Evolutionary conservation across 1,284 basidiomycete genomes (phyloP).

Genomic region (Coniophora puteana): DNA sequence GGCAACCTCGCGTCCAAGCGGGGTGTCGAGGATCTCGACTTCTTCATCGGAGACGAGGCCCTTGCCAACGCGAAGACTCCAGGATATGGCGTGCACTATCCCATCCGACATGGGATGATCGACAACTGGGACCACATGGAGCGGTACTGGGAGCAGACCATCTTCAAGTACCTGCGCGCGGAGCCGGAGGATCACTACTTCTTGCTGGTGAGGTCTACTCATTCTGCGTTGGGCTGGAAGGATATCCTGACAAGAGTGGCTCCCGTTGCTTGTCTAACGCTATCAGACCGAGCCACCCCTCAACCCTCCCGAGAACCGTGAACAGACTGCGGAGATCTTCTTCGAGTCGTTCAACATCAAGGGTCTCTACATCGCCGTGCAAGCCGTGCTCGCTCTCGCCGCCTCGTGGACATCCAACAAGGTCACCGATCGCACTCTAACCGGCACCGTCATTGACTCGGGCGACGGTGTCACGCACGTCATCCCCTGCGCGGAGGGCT

Average conservation of each 20-base stretch:
- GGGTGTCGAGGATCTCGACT: constrained; percentile 98
- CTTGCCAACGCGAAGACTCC: constrained; percentile 89
- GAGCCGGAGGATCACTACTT: constrained; percentile 99
- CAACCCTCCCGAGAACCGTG: constrained; percentile 97
- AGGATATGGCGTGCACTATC: constrained; percentile 93
- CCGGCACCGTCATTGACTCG: constrained; percentile 97
- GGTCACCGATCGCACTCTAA: constrained; percentile 90
- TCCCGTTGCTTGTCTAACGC: too few relatives aligned
- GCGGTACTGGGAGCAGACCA: constrained; percentile 98
- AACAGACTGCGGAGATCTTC: constrained; percentile 99
- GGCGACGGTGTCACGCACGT: constrained; percentile 99
- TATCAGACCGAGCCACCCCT: constrained; percentile 98
- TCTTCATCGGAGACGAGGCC: constrained; percentile 99
- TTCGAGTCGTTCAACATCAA: constrained; percentile 99
- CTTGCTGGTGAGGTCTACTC: constrained; percentile 69
- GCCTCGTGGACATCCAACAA: constrained; percentile 96
- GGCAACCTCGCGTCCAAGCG: constrained; percentile 94
- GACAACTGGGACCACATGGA: constrained; percentile 99
- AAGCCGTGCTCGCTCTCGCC: constrained; percentile 98
- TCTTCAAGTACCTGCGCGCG: constrained; percentile 99
- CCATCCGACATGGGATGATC: constrained; percentile 97
- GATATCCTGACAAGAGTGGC: constrained; percentile 5
- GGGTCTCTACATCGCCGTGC: constrained; percentile 97
- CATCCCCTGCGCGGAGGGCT: constrained; percentile 96
- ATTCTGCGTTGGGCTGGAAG: not conserved